Percentiles rank a stretch among this genome's conserved stretches.
phyloP scores from a whole-genome alignment of 2,329 filamentous ascomycete species.

The Colletotrichum siamense region DNA sequence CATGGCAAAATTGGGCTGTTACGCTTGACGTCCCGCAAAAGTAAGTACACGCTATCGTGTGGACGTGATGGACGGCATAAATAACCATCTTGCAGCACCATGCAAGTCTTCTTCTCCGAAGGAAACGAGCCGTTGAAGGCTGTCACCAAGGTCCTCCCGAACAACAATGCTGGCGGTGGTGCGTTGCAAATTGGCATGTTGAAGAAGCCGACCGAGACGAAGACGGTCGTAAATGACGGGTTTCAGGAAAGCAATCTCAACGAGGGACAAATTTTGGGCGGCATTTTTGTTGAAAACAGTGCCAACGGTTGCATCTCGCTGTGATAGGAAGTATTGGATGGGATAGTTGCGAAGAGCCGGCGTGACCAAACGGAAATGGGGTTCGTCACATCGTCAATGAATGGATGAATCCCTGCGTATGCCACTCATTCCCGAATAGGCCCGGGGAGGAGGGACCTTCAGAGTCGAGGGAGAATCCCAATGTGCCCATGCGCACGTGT shows the following conservation, averaged over 20 bases:
- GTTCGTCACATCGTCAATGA: neutral
- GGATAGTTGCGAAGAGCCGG: neutral
- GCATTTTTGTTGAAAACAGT: constrained; percentile 59
- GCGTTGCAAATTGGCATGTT: constrained; percentile 67
- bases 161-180: constrained; percentile 61
- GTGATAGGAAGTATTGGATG: neutral
- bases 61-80: neutral
- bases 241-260: constrained; percentile 52
- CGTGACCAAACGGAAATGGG: neutral
- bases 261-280: constrained; percentile 57
- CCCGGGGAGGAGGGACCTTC: neutral
- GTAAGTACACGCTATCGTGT: constrained; percentile 36
- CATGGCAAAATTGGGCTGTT: constrained; percentile 68
- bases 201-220: constrained; percentile 59
- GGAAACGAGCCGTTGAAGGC: constrained; percentile 47
- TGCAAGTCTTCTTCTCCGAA: constrained; percentile 62
- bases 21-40: constrained; percentile 62
- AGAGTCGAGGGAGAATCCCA: neutral
- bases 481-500: neutral
- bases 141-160: constrained; percentile 49
- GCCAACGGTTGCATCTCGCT: constrained; percentile 20
- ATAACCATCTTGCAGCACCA: constrained; percentile 44
- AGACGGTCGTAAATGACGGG: constrained; percentile 51
- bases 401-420: neutral
- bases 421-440: neutral